A percentile compares a stretch with the other conserved stretches of the same genome.
These are phyloP conservation scores for Pseudozyma tsukubaensis DNA, from an alignment of 1,284 basidiomycete species.

Conservation along the genomic window DNA sequence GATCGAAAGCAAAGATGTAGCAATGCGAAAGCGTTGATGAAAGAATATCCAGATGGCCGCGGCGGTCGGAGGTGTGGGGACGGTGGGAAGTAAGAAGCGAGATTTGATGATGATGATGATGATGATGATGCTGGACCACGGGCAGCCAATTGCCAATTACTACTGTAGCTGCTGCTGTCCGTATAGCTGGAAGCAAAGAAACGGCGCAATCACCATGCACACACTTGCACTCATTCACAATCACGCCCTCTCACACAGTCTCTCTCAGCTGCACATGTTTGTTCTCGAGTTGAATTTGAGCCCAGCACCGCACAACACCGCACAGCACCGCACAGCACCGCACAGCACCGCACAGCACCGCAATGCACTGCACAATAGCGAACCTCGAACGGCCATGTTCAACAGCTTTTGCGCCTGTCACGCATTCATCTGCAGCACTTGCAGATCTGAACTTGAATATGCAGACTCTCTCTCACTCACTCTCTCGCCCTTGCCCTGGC, in stretches of 20 bases:
- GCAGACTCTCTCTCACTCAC: neutral
- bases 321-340: too few species aligned
- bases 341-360: too few species aligned
- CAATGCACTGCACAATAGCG: too few species aligned
- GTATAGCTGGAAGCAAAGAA: too few species aligned
- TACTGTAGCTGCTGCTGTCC: neutral
- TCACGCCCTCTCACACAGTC: neutral
- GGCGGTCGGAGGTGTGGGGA: neutral
- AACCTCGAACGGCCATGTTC: neutral
- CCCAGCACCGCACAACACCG: neutral
- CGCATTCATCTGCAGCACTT: constrained; percentile 3
- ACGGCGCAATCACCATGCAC: neutral
- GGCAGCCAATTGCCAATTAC: neutral
- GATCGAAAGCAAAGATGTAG: neutral
- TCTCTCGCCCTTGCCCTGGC: neutral
- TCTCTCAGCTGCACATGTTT: neutral
- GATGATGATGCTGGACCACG: neutral
- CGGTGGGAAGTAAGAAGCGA: neutral
- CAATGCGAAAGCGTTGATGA: neutral
- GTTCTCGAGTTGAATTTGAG: neutral
- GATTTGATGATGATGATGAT: neutral
- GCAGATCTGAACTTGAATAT: neutral
- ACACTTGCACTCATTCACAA: neutral
- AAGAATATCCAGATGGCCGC: neutral
- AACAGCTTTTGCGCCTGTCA: neutral